A percentile compares a stretch with the other conserved stretches of the same genome.
These are phyloP conservation scores for Daldinia grandis DNA, from an alignment of 495 filamentous ascomycete genomes.

Conservation along the genomic window DNA sequence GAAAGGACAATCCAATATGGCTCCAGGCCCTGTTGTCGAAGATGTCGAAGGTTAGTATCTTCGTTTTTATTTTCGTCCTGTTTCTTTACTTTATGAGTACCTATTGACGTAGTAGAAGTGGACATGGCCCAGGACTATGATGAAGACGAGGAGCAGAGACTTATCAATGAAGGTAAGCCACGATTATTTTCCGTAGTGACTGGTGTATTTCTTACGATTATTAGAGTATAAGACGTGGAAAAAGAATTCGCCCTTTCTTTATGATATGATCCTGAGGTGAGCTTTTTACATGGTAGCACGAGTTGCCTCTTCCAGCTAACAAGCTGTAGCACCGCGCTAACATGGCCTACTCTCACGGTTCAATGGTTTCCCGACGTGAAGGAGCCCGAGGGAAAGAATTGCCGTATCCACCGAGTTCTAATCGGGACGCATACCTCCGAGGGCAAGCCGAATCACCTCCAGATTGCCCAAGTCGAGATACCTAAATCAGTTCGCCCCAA, in stretches of 20 bases:
- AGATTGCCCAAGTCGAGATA: slow-evolving; percentile 91
- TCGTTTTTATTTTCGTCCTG: background rate
- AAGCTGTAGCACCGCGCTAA: slow-evolving; percentile 76
- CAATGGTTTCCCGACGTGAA: slow-evolving; percentile 99
- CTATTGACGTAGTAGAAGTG: slow-evolving; percentile 49
- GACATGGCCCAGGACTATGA: slow-evolving; percentile 74
- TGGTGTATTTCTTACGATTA: slow-evolving; percentile 26
- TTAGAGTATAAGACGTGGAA: slow-evolving; percentile 99
- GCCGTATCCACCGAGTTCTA: slow-evolving; percentile 87
- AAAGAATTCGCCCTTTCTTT: slow-evolving; percentile 98
- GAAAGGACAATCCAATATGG: slow-evolving; percentile 45
- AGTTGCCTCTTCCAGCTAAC: slow-evolving; percentile 7
- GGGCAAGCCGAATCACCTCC: slow-evolving; percentile 88
- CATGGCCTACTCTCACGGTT: slow-evolving; percentile 97
- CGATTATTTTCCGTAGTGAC: background rate
- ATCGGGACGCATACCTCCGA: slow-evolving; percentile 95
- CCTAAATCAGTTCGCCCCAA: slow-evolving; percentile 80
- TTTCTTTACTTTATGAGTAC: background rate
- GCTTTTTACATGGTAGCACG: background rate
- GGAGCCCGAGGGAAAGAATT: slow-evolving; percentile 81
- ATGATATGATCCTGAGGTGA: slow-evolving; percentile 89
- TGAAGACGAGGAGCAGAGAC: slow-evolving; percentile 74
- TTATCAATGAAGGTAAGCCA: slow-evolving; percentile 86
- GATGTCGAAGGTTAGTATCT: slow-evolving; percentile 59
- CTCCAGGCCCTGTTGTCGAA: slow-evolving; percentile 58